Base-by-base conservation (phyloP, 2,329 filamentous ascomycete species). In the Lasiodiplodia citricola region DNA sequence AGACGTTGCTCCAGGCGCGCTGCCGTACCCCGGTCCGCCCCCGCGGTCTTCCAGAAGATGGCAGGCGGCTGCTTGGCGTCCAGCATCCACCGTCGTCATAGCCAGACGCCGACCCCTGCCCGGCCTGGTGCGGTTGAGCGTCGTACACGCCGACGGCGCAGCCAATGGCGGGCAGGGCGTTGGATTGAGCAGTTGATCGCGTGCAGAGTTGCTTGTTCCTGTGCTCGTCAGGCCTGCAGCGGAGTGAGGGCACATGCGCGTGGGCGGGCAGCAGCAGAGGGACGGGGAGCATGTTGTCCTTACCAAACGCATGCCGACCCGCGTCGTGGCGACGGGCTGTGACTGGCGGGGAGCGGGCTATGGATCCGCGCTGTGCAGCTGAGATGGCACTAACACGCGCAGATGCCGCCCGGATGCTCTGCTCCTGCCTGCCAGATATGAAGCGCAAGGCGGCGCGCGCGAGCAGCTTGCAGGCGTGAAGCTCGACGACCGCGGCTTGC, bases 141-240 rank as follows among this genome's bases (percentile, higher is more conserved):
- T 50, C 11, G 41, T 25, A 50, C 41, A 50, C 38, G 57, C 41
- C 11, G 41, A 25, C 3, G 28, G 44, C 25, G 31, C 21, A 52
- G 28, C 60, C 60, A 64, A 64, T 64, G 31, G 28, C n/a, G 28
- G 23, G 8, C 25, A n/a, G 14, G 4, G 16, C 8, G 44, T 21
- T 21, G 60, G 18, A 16, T 41, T 23, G 28, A 35, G 38, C 51
- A 66, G 31, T 55, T 55, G 63, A 44, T 66, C 63, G 63, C 52
- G 63, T 66, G 63, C 63, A 38, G 28, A 35, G 44, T 56, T 66
- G 63, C 52, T 66, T 56, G 63, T 66, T 66, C 38, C 63, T 66
- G 63, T 56, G 63, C 18, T 47, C n/a, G 44, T 5, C 38, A 16
- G 38, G 38, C 41, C 38, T 50, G 58, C 41, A 51, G 58, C 41